Percentiles rank a stretch among this genome's conserved stretches.
Evolutionary conservation across 1,284 basidiomycete species (phyloP).

Genomic region (Apiotrichum gamsii): DNA sequence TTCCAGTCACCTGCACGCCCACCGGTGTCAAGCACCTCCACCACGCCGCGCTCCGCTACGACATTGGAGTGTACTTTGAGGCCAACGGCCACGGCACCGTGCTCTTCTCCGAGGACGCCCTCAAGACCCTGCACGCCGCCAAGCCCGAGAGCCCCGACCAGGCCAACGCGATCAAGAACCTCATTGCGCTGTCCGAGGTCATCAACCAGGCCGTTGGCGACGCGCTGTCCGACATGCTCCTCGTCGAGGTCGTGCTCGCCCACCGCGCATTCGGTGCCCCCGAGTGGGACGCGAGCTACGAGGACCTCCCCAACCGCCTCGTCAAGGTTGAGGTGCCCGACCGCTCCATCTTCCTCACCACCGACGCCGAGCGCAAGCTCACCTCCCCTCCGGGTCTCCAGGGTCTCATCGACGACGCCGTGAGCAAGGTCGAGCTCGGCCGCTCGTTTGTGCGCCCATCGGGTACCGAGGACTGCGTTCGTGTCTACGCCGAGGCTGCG

Average conservation of each 20-base stretch:
- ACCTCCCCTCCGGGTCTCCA: slow-evolving; percentile 76
- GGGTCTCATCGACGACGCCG: slow-evolving; percentile 76
- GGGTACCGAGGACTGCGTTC: slow-evolving; percentile 96
- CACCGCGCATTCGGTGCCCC: slow-evolving; percentile 75
- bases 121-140: slow-evolving; percentile 57
- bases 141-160: slow-evolving; percentile 73
- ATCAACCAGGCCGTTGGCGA: slow-evolving; percentile 99
- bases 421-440: slow-evolving; percentile 73
- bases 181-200: slow-evolving; percentile 69
- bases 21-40: slow-evolving; percentile 99
- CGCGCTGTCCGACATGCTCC: slow-evolving; percentile 90
- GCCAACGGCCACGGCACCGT: slow-evolving; percentile 99
- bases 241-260: slow-evolving; percentile 87
- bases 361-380: slow-evolving; percentile 87
- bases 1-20: slow-evolving; percentile 90
- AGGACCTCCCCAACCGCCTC: slow-evolving; percentile 91
- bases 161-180: slow-evolving; percentile 67
- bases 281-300: slow-evolving; percentile 91
- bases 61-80: slow-evolving; percentile 97
- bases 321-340: slow-evolving; percentile 89
- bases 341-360: slow-evolving; percentile 77
- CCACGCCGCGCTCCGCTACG: slow-evolving; percentile 89
- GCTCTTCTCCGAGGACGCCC: slow-evolving; percentile 74
- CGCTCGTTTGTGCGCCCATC: slow-evolving; percentile 92
- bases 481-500: slow-evolving; percentile 92